Base-by-base conservation (phyloP, 2,329 filamentous ascomycete species). In the Sordariomycetes sp. region DNA sequence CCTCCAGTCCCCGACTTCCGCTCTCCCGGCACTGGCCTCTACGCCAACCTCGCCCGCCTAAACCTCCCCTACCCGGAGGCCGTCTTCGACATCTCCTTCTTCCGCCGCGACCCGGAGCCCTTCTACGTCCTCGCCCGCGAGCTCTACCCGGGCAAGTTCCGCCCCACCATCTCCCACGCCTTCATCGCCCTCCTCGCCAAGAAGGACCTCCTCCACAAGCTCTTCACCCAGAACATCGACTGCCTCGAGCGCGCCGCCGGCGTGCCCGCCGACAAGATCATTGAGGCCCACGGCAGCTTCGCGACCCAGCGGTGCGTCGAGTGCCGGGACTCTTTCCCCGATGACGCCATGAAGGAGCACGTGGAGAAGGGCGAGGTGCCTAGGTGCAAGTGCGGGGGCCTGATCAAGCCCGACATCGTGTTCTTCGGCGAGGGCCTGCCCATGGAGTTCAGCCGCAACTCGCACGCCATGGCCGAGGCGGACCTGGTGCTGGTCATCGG, bases 161-260 rank as follows among this genome's bases (percentile, higher is more conserved):
- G 86, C 58, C 94, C 94, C 0, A 99, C 94, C 1, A 78, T 97
- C 58, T 88, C 91, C 1, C 94, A 99, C 72, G 87, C 83, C 40
- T 99, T 99, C 72, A 86, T 99, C 65, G 80, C 84, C 16, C 77
- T 99, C 25, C 83, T 97, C 18, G 81, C 92, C 59, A 77, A 85
- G 60, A 96, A 95, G 72, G 84, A 83, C 3, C 76, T 93, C 48
- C 76, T 99, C 25, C 76, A 87, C 63, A 94, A 91, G 76, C 82
- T 94, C 57, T 99, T 97, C 71, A 97, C 94, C 0, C 94, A 99
- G 69, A 99, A 99, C 68, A 97, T 99, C 64, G 94, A 99, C 74
- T 96, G 91, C 66, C 79, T 99, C 14, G 94, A 99, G 73, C 83
- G 92, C 24, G 80, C 83, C 64, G 94, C 93, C 14, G 94, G 94